These are phyloP conservation scores for Pinus taeda DNA, from an alignment of 75 land plant genomes.

Conservation along the genomic window DNA sequence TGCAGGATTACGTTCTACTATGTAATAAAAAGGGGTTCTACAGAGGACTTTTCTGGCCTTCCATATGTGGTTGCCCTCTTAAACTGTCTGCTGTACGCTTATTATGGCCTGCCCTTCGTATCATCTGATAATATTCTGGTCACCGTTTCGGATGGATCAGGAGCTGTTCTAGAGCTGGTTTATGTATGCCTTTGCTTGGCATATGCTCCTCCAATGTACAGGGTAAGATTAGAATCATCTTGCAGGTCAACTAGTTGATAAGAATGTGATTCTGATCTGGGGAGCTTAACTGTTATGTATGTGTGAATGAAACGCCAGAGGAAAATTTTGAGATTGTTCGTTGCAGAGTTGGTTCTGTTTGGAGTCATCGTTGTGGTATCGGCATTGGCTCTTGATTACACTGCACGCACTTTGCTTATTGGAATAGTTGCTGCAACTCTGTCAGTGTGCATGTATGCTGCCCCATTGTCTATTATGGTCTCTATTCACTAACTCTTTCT, in stretches of 20 bases:
- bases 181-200: conserved; percentile 17
- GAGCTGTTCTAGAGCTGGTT: conserved; percentile 12
- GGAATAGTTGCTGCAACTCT: conserved; percentile 11
- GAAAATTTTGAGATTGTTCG: neutral
- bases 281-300: too few species aligned
- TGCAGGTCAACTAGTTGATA: too few species aligned
- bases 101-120: conserved; percentile 27
- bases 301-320: neutral
- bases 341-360: conserved; percentile 10
- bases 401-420: neutral
- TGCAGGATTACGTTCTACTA: conserved; percentile 55
- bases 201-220: neutral
- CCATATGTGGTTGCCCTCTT: conserved; percentile 58
- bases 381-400: conserved; percentile 8
- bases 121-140: conserved; percentile 23
- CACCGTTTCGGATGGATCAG: conserved; percentile 18
- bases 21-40: conserved; percentile 38
- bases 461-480: conserved; percentile 22
- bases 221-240: neutral
- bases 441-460: conserved; percentile 16
- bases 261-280: too few species aligned
- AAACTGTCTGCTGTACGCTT: conserved; percentile 65
- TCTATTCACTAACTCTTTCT: neutral
- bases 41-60: conserved; percentile 62
- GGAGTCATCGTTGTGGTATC: conserved; percentile 3